Percentiles rank a stretch among this genome's conserved stretches.
phyloP scores from a whole-genome alignment of 208 protist genomes.

The Perkinsela sp. region DNA sequence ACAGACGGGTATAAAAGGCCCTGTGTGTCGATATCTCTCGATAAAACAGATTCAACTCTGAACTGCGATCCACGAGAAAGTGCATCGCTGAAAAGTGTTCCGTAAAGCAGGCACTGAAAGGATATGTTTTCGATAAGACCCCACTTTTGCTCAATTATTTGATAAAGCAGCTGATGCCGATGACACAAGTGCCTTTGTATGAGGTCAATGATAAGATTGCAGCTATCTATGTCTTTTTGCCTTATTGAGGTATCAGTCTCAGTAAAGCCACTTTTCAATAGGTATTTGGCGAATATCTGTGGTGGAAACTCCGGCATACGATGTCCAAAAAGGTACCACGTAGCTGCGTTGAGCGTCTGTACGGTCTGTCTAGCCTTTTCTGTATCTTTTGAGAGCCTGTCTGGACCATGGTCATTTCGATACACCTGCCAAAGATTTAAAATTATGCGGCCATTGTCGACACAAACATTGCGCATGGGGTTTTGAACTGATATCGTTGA shows the following conservation, averaged over 20 bases:
- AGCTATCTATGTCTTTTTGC: background rate
- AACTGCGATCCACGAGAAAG: slow-evolving; percentile 46
- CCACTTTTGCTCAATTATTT: background rate
- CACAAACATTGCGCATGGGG: background rate
- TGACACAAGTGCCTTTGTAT: background rate
- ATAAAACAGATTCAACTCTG: slow-evolving; percentile 39
- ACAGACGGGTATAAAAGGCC: slow-evolving; percentile 32
- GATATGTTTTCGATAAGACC: background rate
- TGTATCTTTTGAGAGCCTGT: background rate
- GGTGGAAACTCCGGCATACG: background rate
- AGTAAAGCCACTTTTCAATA: background rate
- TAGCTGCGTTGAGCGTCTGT: background rate
- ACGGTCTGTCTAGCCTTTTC: background rate
- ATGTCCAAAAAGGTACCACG: background rate
- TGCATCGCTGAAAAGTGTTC: slow-evolving; percentile 34
- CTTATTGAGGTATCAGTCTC: background rate
- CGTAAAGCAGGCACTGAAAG: slow-evolving; percentile 14
- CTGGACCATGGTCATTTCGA: background rate
- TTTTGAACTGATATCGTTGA: background rate
- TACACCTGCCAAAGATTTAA: background rate
- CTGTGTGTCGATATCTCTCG: slow-evolving; percentile 24
- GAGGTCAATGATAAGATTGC: background rate
- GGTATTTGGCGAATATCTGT: background rate
- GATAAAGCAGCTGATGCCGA: background rate
- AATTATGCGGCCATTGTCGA: background rate